Conservation (phyloP, 177 flowering plant genomes). For the Vitis hybrid region DNA sequence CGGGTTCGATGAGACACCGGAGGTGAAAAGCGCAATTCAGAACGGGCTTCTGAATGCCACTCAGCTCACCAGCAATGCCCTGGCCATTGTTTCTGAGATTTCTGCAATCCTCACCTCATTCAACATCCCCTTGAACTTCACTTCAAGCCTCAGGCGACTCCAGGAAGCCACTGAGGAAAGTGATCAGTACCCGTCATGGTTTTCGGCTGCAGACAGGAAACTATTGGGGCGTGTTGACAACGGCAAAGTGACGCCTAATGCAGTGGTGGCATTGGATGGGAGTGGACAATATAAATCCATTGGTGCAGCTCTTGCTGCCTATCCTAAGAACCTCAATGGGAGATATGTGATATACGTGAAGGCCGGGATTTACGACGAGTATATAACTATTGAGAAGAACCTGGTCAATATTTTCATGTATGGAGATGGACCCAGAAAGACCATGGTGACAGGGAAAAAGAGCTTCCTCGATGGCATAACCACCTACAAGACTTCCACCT, state of each 20-base stretch:
- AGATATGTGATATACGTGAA: conserved; percentile 47
- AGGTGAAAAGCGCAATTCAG: conserved; percentile 14
- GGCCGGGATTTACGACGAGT: conserved; percentile 51
- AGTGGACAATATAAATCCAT: conserved; percentile 55
- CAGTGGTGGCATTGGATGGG: conserved; percentile 58
- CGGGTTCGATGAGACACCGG: conserved; percentile 18
- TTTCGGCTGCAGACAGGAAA: conserved; percentile 29
- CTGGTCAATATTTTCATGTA: conserved; percentile 40
- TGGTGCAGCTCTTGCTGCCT: conserved; percentile 42
- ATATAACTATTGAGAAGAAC: conserved; percentile 22
- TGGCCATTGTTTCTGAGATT: conserved; percentile 37
- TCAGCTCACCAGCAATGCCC: conserved; percentile 40
- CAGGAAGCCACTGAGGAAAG: conserved; percentile 14
- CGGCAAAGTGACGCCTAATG: conserved; percentile 29
- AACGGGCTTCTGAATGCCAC: conserved; percentile 29
- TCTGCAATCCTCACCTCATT: conserved; percentile 22
- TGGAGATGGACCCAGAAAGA: conserved; percentile 60
- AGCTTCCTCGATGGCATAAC: conserved; percentile 18
- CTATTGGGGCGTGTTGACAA: conserved; percentile 19
- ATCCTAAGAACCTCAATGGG: conserved; percentile 31
- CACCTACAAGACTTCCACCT: conserved; percentile 40
- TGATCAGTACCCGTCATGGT: conserved; percentile 31
- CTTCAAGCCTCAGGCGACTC: conserved; percentile 5
- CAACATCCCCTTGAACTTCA: conserved; percentile 15
- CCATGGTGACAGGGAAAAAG: conserved; percentile 43